Percentiles rank a stretch among this genome's conserved stretches.
phyloP scores from a whole-genome alignment of 345 rosid genomes.

The Zanthoxylum bungeanum region DNA sequence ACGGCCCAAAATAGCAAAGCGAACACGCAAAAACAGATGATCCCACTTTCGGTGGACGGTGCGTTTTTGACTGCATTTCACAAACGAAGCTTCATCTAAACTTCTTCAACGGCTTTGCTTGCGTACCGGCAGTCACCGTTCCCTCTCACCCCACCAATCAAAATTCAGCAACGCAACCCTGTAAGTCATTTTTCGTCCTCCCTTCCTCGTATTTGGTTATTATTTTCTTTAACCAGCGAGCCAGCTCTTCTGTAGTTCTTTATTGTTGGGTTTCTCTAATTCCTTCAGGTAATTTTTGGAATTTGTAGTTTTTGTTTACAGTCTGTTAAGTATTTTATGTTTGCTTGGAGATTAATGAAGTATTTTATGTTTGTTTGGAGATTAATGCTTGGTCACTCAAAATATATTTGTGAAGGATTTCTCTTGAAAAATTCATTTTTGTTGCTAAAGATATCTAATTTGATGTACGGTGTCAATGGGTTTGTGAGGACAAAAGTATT shows the following conservation, averaged over 20 bases:
- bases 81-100: not conserved
- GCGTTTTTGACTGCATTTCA: not conserved
- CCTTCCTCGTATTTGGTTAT: not conserved
- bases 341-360: not conserved
- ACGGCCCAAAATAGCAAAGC: not conserved
- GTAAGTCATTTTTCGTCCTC: not conserved
- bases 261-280: not conserved
- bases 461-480: not conserved
- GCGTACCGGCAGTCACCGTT: not conserved
- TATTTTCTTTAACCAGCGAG: not conserved
- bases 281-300: conserved; percentile 11
- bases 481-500: not conserved
- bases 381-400: not conserved
- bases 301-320: not conserved
- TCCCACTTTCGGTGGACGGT: not conserved
- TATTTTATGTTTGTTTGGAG: not conserved
- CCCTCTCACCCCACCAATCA: not conserved
- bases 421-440: not conserved
- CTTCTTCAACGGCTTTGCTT: not conserved
- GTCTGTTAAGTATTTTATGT: not conserved
- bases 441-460: not conserved
- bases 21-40: not conserved
- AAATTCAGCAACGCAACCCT: not conserved
- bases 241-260: not conserved
- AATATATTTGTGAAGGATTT: not conserved